Evolutionary conservation across 2,329 filamentous ascomycete genomes (phyloP).

Genomic region (Curvularia sp.): DNA sequence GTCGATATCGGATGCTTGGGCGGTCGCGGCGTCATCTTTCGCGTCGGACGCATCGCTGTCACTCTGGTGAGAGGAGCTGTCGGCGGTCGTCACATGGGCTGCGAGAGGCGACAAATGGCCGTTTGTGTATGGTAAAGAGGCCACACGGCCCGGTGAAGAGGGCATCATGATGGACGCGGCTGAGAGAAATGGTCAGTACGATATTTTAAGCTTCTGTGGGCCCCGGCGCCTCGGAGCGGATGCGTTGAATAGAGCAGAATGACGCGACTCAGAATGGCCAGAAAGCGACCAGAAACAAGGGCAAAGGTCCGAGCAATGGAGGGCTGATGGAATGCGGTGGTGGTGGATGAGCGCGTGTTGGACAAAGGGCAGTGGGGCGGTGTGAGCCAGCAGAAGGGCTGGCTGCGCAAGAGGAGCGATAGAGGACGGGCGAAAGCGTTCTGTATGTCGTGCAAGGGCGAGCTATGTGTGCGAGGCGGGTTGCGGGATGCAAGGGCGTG

Average conservation of each 20-base stretch:
- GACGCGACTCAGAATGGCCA: conserved; percentile 55
- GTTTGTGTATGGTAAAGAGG: conserved; percentile 70
- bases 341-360: conserved; percentile 44
- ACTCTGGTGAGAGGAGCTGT: conserved; percentile 62
- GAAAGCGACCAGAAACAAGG: conserved; percentile 39
- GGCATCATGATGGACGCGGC: conserved; percentile 69
- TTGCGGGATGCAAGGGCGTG: conserved; percentile 41
- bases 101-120: conserved; percentile 67
- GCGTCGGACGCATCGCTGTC: conserved; percentile 81
- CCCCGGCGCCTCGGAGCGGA: conserved; percentile 43
- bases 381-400: conserved; percentile 30
- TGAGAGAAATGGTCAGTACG: conserved; percentile 55
- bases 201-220: conserved; percentile 44
- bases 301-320: conserved; percentile 39
- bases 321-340: conserved; percentile 50
- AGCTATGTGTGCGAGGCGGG: conserved; percentile 25
- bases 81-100: conserved; percentile 54
- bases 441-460: conserved; percentile 20
- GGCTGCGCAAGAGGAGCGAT: conserved; percentile 21
- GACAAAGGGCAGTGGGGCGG: conserved; percentile 33
- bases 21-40: conserved; percentile 61
- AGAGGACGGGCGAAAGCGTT: conserved; percentile 24
- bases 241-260: conserved; percentile 45
- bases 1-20: conserved; percentile 50
- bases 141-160: conserved; percentile 68